A percentile compares a stretch with the other conserved stretches of the same genome.
Evolutionary conservation across 305 asterid genomes (phyloP).

Genomic region (Fraxinus angustifolia): DNA sequence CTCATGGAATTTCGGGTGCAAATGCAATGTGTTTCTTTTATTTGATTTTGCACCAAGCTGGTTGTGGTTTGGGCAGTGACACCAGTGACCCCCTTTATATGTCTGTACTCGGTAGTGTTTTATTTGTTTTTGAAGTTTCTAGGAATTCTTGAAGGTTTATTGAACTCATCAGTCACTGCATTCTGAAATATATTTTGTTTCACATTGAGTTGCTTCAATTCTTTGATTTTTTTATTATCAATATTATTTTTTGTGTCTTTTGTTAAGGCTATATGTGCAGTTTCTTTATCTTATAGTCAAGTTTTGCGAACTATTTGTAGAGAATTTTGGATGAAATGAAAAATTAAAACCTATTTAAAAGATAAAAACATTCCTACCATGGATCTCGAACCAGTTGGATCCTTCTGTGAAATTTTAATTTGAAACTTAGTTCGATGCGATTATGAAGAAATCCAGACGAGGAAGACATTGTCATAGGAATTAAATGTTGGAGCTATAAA

Average conservation of each 20-base stretch:
- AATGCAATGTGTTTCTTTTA: not conserved
- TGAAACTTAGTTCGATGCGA: not conserved
- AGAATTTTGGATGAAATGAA: not conserved
- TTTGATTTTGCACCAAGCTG: slow-evolving; percentile 15
- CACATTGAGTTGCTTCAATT: not conserved
- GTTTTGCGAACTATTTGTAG: not conserved
- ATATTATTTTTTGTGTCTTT: not conserved
- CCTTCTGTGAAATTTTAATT: not conserved
- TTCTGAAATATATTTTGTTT: not conserved
- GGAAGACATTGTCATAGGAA: not conserved
- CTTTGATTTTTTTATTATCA: not conserved
- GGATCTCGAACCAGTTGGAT: not conserved
- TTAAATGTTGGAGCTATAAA: not conserved
- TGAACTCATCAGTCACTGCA: not conserved
- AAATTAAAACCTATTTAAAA: not conserved
- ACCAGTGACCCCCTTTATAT: slow-evolving; percentile 27
- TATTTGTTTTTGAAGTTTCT: not conserved
- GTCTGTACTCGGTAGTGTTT: not conserved
- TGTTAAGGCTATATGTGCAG: not conserved
- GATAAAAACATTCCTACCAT: not conserved
- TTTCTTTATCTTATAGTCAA: not conserved
- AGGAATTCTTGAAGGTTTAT: not conserved
- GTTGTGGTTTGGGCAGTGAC: slow-evolving; percentile 83
- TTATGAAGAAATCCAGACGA: not conserved
- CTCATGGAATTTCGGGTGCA: not conserved